These are phyloP conservation scores for Warburgia ugandensis DNA, from an alignment of 164 flowering plant species.

Conservation along the genomic window DNA sequence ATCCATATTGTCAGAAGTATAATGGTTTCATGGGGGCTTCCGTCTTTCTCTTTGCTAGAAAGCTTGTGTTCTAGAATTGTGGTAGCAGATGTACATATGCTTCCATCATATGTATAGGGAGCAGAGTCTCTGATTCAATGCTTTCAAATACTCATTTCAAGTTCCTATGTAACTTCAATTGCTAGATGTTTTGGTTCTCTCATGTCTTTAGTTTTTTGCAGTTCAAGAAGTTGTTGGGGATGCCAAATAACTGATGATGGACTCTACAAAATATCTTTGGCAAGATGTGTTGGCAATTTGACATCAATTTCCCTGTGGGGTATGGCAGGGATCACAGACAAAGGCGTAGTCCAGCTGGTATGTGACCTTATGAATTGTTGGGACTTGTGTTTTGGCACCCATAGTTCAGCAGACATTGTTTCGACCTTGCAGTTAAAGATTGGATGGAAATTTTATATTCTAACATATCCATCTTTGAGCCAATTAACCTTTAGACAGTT, in stretches of 20 bases:
- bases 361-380: slow-evolving; percentile 10
- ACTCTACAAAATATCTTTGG: slow-evolving; percentile 53
- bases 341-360: slow-evolving; percentile 86
- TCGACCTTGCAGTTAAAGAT: too few relatives aligned
- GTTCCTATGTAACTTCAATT: not conserved
- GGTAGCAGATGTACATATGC: too few relatives aligned
- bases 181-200: not conserved
- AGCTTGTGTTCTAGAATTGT: too few relatives aligned
- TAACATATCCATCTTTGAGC: too few relatives aligned
- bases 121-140: not conserved
- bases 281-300: slow-evolving; percentile 74
- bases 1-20: too few relatives aligned
- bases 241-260: slow-evolving; percentile 92
- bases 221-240: slow-evolving; percentile 93
- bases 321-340: slow-evolving; percentile 77
- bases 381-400: too few relatives aligned
- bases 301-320: slow-evolving; percentile 95
- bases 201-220: slow-evolving; percentile 21
- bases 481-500: too few relatives aligned
- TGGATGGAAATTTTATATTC: too few relatives aligned
- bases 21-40: not conserved
- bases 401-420: too few relatives aligned
- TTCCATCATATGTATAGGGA: not conserved
- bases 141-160: not conserved
- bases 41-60: not conserved